These are phyloP conservation scores for Didymella keratinophila DNA, from an alignment of 2,329 filamentous ascomycete genomes.

Conservation along the genomic window DNA sequence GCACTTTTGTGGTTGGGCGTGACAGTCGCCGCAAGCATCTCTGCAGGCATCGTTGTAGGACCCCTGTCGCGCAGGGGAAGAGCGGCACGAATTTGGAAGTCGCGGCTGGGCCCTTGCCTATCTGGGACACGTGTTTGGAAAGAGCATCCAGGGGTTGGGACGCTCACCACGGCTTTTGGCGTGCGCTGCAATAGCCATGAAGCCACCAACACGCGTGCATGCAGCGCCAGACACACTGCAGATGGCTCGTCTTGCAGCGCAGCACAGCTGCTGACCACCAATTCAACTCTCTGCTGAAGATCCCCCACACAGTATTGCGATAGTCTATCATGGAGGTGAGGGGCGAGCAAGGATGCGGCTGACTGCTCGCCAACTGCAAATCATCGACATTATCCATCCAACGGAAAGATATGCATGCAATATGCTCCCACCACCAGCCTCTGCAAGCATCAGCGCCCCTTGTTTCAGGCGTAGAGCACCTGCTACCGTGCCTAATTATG, in stretches of 20 bases:
- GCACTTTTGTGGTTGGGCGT: constrained; percentile 4
- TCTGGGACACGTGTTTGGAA: constrained; percentile 20
- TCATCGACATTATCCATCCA: constrained; percentile 16
- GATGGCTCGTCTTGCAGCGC: constrained; percentile 1
- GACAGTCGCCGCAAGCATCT: constrained; percentile 5
- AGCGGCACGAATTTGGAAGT: constrained; percentile 31
- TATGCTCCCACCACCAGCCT: constrained; percentile 7
- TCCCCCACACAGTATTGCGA: constrained; percentile 10
- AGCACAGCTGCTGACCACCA: constrained; percentile 2
- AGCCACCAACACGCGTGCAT: constrained; percentile 7
- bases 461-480: constrained; percentile 18
- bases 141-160: constrained; percentile 25
- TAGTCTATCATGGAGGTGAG: constrained; percentile 1
- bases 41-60: neutral
- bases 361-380: constrained; percentile 11
- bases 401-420: constrained; percentile 9
- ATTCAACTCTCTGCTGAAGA: neutral
- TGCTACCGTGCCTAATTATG: constrained; percentile 11
- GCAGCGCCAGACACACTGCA: neutral
- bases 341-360: constrained; percentile 13
- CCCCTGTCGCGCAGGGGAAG: constrained; percentile 8
- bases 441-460: constrained; percentile 19
- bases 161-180: constrained; percentile 10
- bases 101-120: constrained; percentile 25
- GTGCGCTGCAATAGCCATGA: constrained; percentile 6